Evolutionary conservation across 179 eudicot species (phyloP).

Genomic region (Pouteria campechiana): DNA sequence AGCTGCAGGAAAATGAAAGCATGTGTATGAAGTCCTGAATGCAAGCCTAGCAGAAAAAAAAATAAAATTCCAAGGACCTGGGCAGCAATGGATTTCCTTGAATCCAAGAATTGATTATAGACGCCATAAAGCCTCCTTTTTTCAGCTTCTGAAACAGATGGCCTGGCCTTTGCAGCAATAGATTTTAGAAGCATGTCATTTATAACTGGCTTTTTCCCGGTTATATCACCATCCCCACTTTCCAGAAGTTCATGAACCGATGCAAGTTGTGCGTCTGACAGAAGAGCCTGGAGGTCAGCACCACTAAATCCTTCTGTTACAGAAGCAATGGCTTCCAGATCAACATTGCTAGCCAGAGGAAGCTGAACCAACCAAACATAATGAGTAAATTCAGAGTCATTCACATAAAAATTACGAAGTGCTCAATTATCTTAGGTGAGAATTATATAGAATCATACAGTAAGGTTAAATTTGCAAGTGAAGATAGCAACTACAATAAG

Average conservation of each 20-base stretch:
- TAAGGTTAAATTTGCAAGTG: no score
- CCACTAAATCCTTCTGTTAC: constrained; percentile 91
- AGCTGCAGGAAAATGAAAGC: background rate
- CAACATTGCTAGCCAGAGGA: constrained; percentile 59
- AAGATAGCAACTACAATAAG: no score
- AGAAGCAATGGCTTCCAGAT: constrained; percentile 50
- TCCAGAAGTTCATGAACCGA: constrained; percentile 77
- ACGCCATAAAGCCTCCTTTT: constrained; percentile 59
- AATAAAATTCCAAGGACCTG: constrained; percentile 67
- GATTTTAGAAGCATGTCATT: constrained; percentile 43
- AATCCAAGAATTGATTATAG: constrained; percentile 76
- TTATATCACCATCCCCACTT: constrained; percentile 26
- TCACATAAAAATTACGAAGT: no score
- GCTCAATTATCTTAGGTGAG: no score
- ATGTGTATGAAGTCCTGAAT: background rate
- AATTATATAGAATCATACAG: no score
- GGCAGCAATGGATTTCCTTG: constrained; percentile 63
- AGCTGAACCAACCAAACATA: constrained; percentile 35
- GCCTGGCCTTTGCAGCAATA: constrained; percentile 68
- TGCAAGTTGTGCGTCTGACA: constrained; percentile 91
- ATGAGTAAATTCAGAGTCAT: background rate
- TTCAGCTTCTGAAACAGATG: constrained; percentile 82
- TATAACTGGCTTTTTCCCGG: constrained; percentile 46
- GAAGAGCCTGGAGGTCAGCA: constrained; percentile 97
- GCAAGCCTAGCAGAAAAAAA: constrained; percentile 3